These are phyloP conservation scores for Myriosclerotinia duriaeana DNA, from an alignment of 2,329 filamentous ascomycete species.

Conservation along the genomic window DNA sequence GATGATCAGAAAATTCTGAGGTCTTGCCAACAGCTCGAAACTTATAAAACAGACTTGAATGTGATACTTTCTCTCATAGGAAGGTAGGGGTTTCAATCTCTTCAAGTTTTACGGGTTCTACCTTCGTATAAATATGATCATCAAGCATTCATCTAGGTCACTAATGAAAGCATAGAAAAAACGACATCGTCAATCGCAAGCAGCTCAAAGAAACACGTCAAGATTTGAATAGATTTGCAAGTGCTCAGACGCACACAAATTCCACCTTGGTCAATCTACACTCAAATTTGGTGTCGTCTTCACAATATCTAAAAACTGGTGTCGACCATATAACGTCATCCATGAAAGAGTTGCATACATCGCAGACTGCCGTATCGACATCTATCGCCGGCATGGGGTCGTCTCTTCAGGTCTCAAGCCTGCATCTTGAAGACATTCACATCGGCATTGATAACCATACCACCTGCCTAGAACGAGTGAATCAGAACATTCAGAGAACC, in stretches of 20 bases:
- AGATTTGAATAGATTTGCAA: neutral
- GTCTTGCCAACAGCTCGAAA: neutral
- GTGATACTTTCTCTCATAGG: slow-evolving; percentile 1
- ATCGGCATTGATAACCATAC: neutral
- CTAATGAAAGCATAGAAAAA: neutral
- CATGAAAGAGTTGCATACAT: neutral
- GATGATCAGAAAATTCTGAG: neutral
- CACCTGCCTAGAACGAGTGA: neutral
- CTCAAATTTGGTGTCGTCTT: neutral
- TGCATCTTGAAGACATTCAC: neutral
- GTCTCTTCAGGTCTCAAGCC: neutral
- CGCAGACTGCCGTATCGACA: neutral
- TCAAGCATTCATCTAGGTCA: neutral
- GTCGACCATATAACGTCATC: neutral
- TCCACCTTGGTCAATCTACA: too few relatives aligned
- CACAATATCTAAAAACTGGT: neutral
- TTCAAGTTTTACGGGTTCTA: too few relatives aligned
- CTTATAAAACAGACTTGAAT: neutral
- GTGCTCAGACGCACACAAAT: neutral
- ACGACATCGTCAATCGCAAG: neutral
- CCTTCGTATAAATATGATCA: neutral
- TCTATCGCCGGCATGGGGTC: neutral
- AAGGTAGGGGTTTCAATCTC: neutral
- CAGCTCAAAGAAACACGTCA: neutral
- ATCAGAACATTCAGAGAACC: neutral